Conservation (phyloP, 352 stramenopile species). For the Pythium rishiriense region DNA sequence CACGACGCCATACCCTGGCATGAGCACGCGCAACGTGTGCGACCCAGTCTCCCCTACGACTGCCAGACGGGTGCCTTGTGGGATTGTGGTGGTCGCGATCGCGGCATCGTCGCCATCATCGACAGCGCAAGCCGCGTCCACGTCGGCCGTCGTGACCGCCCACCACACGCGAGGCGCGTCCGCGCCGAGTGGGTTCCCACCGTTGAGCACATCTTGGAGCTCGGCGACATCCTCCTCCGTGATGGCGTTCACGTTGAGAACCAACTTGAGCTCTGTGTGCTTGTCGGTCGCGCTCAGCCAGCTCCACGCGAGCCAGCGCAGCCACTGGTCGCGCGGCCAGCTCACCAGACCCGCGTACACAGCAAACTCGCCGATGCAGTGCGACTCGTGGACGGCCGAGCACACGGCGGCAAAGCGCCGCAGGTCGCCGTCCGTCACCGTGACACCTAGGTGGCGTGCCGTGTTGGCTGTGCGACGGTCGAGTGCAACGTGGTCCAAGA, state of each 20-base stretch:
- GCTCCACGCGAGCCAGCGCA: conserved; percentile 9
- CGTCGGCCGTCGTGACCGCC: not conserved
- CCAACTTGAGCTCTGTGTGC: not conserved
- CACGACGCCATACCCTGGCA: not conserved
- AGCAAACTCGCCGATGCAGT: not conserved
- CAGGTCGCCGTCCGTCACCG: not conserved
- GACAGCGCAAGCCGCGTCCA: not conserved
- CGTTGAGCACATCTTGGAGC: not conserved
- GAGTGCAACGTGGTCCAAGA: not conserved
- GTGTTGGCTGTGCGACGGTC: not conserved
- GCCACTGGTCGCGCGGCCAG: not conserved
- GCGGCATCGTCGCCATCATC: not conserved
- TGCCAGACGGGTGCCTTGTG: not conserved
- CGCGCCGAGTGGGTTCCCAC: not conserved
- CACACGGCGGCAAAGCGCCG: not conserved
- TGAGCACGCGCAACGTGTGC: not conserved
- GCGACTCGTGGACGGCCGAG: not conserved
- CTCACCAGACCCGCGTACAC: not conserved
- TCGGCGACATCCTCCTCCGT: not conserved
- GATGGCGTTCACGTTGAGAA: not conserved
- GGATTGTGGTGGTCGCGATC: not conserved
- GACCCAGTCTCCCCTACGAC: not conserved
- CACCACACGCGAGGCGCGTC: not conserved
- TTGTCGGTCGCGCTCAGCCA: not conserved
- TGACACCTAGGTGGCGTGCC: not conserved